A percentile compares a stretch with the other conserved stretches of the same genome.
Evolutionary conservation across 1,284 basidiomycete species (phyloP).

Genomic region (Ceratobasidium sp.): DNA sequence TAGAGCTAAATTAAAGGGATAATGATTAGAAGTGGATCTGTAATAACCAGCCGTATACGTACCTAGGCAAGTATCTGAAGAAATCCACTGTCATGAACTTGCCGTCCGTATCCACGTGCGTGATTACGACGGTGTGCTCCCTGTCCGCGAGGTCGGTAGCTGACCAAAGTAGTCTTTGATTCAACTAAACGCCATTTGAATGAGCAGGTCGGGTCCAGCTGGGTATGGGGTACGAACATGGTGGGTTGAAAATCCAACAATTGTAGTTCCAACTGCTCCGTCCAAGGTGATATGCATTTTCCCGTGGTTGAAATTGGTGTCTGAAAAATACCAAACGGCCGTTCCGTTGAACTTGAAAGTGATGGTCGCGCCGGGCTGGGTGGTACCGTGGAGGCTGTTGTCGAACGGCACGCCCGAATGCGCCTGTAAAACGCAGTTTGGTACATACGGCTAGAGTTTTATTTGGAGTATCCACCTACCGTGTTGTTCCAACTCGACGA

Average conservation of each 20-base stretch:
- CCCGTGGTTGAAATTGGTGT: neutral
- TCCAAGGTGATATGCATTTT: constrained; percentile 7
- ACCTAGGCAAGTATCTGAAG: constrained; percentile 20
- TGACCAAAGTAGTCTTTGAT: constrained; percentile 11
- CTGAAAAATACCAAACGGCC: constrained; percentile 13
- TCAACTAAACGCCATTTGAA: neutral
- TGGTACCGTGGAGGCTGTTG: constrained; percentile 5
- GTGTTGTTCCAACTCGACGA: neutral
- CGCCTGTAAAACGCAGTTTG: neutral
- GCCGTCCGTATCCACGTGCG: constrained; percentile 1
- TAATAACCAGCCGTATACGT: neutral
- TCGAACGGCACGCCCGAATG: neutral
- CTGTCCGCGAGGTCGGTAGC: neutral
- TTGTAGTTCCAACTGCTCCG: neutral
- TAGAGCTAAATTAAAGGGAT: neutral
- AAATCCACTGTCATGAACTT: constrained; percentile 16
- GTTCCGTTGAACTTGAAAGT: constrained; percentile 26
- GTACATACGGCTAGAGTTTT: too few species aligned
- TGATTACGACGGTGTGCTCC: constrained; percentile 19
- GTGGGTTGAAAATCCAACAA: neutral
- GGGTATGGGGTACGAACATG: neutral
- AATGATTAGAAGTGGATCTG: neutral
- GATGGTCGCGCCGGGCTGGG: neutral
- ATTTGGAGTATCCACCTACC: neutral
- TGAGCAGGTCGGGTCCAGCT: neutral